Evolutionary conservation across 805 yeast species (phyloP).

Genomic region (Candida glaebosa): DNA sequence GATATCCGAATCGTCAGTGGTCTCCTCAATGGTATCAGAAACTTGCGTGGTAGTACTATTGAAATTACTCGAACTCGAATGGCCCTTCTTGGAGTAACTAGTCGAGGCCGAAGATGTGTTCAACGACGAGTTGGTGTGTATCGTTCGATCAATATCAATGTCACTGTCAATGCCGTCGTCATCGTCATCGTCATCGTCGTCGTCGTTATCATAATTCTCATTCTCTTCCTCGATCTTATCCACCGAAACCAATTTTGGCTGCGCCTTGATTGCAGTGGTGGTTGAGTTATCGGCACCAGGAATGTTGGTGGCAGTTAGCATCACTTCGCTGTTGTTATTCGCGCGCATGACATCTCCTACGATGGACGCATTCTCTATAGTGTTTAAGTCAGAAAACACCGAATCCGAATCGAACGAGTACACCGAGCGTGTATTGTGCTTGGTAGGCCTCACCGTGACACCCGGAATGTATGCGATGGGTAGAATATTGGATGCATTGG

Average conservation of each 20-base stretch:
- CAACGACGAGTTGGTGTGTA: not conserved
- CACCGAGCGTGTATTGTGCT: slow-evolving; percentile 42
- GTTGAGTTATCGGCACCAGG: slow-evolving; percentile 32
- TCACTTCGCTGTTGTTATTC: slow-evolving; percentile 11
- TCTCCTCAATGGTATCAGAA: slow-evolving; percentile 13
- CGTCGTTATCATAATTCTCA: slow-evolving; percentile 28
- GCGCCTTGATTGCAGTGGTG: slow-evolving; percentile 74
- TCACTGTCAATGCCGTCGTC: slow-evolving; percentile 1
- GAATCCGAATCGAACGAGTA: slow-evolving; percentile 42
- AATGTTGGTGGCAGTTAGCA: not conserved
- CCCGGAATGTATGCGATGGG: slow-evolving; percentile 96
- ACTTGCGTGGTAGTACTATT: slow-evolving; percentile 1
- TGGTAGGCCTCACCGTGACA: slow-evolving; percentile 62
- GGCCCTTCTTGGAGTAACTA: not conserved
- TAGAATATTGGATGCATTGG: slow-evolving; percentile 81
- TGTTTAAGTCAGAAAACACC: slow-evolving; percentile 40
- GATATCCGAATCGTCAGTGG: slow-evolving; percentile 34
- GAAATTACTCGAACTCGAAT: not conserved
- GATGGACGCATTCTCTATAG: slow-evolving; percentile 46
- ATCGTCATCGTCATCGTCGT: slow-evolving; percentile 20
- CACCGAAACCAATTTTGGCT: slow-evolving; percentile 65
- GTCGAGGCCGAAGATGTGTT: not conserved
- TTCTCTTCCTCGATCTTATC: slow-evolving; percentile 44
- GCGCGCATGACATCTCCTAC: slow-evolving; percentile 35
- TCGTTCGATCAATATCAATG: not conserved